Conservation (phyloP, 75 land plant genomes). For the Picea sitchensis region DNA sequence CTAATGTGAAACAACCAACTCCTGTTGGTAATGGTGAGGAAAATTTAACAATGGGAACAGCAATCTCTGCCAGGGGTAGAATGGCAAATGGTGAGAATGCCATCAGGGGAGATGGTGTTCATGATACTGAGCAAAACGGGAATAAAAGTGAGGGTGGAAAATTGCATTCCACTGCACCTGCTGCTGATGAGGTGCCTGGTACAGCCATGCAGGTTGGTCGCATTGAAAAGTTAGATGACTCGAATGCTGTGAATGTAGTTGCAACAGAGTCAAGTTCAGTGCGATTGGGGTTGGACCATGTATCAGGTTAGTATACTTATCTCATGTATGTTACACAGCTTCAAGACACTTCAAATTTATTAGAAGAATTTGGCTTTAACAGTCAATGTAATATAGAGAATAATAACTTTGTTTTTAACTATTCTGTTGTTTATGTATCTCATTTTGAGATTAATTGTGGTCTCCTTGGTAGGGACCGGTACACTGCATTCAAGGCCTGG, state of each 20-base stretch:
- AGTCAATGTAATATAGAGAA: not conserved
- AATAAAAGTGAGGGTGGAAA: slow-evolving; percentile 26
- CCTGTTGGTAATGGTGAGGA: slow-evolving; percentile 30
- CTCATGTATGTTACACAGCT: not conserved
- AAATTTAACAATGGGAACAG: slow-evolving; percentile 19
- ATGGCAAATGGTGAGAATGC: slow-evolving; percentile 34
- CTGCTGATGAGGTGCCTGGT: slow-evolving; percentile 24
- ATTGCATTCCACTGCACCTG: slow-evolving; percentile 11
- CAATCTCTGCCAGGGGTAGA: slow-evolving; percentile 20
- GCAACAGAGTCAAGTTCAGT: slow-evolving; percentile 24
- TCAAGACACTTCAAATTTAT: not conserved
- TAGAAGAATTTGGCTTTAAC: not conserved
- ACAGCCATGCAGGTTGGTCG: slow-evolving; percentile 13
- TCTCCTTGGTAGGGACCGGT: slow-evolving; percentile 14
- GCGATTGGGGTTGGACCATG: slow-evolving; percentile 12
- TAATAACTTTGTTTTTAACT: not conserved
- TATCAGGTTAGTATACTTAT: slow-evolving; percentile 25
- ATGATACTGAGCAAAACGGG: slow-evolving; percentile 17
- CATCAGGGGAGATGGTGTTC: slow-evolving; percentile 19
- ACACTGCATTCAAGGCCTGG: slow-evolving; percentile 20
- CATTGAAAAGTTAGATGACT: slow-evolving; percentile 16
- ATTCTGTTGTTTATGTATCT: not conserved
- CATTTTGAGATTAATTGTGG: not conserved
- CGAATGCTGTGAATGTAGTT: slow-evolving; percentile 19
- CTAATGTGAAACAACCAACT: slow-evolving; percentile 18